These are phyloP conservation scores for Jaenimonas drosophilae DNA, from an alignment of 208 protist genomes.

Conservation along the genomic window DNA sequence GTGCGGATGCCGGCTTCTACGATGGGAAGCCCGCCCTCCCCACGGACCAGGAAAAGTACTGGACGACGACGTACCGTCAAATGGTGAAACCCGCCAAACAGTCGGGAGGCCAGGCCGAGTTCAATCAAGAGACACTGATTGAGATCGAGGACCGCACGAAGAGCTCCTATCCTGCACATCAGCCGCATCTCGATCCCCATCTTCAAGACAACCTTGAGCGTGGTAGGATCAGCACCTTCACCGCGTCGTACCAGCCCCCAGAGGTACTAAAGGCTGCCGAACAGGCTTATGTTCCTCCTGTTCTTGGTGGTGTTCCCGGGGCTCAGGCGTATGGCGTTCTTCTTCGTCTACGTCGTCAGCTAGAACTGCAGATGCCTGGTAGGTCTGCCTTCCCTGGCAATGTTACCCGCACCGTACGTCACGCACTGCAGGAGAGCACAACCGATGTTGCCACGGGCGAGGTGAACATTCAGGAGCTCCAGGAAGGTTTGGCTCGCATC, in stretches of 20 bases:
- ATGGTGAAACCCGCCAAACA: constrained; percentile 27
- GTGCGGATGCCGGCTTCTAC: constrained; percentile 66
- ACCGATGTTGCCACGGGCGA: constrained; percentile 11
- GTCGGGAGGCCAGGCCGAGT: constrained; percentile 17
- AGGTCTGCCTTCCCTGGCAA: constrained; percentile 62
- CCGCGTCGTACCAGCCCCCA: constrained; percentile 12
- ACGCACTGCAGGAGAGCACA: constrained; percentile 18
- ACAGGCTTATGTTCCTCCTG: constrained; percentile 29
- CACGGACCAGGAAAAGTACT: constrained; percentile 18
- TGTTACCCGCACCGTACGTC: constrained; percentile 41
- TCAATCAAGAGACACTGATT: constrained; percentile 61
- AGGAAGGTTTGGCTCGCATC: constrained; percentile 29
- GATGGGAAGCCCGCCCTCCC: constrained; percentile 55
- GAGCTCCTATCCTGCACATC: constrained; percentile 69
- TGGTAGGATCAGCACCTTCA: constrained; percentile 7
- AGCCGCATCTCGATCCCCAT: constrained; percentile 64
- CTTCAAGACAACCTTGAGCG: constrained; percentile 9
- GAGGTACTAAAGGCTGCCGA: constrained; percentile 13
- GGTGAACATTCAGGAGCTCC: constrained; percentile 63
- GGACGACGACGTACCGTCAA: constrained; percentile 41
- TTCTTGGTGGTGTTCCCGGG: constrained; percentile 35
- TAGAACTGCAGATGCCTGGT: constrained; percentile 31
- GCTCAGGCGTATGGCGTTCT: constrained; percentile 57
- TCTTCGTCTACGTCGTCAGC: constrained; percentile 49
- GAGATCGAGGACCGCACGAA: constrained; percentile 67